Evolutionary conservation across 306 rosid species (phyloP), one percentile per base, ranked within the genome.

Genomic region (Malus sylvestris): DNA sequence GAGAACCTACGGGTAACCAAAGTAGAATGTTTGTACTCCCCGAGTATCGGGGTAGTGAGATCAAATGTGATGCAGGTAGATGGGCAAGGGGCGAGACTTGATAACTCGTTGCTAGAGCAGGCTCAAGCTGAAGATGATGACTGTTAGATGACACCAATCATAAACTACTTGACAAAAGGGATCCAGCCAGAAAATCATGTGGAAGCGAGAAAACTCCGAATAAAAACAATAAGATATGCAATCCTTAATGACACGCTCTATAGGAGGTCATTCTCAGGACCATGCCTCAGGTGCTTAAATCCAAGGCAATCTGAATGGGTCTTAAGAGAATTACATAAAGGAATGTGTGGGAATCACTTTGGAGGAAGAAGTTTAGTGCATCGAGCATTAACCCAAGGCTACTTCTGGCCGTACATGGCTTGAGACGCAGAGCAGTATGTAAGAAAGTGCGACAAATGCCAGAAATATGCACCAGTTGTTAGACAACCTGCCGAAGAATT

Each of bases 1-100:
- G 68, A 15, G 1, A 38, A 30, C 5, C 4, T 16, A 0, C 3
- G 13, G 14, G 22, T 30, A 4, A 4, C 13, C 1, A 0, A 5
- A 0, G 0, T 32, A 5, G 7, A 32, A 7, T 10, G 0, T 3
- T 0, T 63, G 10, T 0, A 1, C 0, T 14, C 0, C 5, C 7
- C 0, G 0, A 32, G 23, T 8, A 32, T 35, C 8, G 2, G 2
- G 6, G 40, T 0, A 2, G 11, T 2, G 1, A 8, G 3, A 57
- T 1, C 0, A 10, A 1, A 60, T 18, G 14, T 57, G 62, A 4
- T 13, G 5, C 2, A 45, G 0, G 12, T 45, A 0, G 51, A 45
- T 15, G 2, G 4, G 15, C 4, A 9, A 9, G 0, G 1, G 11
- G 0, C 0, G 15, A 3, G 16, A 45, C 51, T 45, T 45, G 16